phyloP scores from a whole-genome alignment of 2,329 filamentous ascomycete genomes.

The Fusarium aywerte region DNA sequence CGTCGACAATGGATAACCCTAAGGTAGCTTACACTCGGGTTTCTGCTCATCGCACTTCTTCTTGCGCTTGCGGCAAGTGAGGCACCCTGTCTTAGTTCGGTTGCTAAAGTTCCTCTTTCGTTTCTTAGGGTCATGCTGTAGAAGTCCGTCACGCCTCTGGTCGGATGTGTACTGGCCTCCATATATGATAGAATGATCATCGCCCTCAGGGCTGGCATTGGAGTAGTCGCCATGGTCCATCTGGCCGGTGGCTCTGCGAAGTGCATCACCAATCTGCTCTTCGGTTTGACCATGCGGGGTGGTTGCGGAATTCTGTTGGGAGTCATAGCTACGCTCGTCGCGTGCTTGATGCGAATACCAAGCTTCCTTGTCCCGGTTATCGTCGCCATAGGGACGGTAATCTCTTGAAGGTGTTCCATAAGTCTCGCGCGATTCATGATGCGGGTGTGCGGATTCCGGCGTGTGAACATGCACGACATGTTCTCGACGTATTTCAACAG shows the following conservation, averaged over 20 bases:
- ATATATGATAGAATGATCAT: slow-evolving; percentile 59
- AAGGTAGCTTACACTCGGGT: slow-evolving; percentile 79
- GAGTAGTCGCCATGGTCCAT: slow-evolving; percentile 62
- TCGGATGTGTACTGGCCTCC: slow-evolving; percentile 59
- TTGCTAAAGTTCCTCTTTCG: slow-evolving; percentile 89
- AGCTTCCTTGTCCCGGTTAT: slow-evolving; percentile 60
- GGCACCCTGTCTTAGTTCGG: slow-evolving; percentile 92
- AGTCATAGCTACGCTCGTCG: slow-evolving; percentile 61
- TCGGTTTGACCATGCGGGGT: slow-evolving; percentile 60
- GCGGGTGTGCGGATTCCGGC: slow-evolving; percentile 49
- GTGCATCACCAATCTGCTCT: slow-evolving; percentile 60
- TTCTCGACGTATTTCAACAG: slow-evolving; percentile 62
- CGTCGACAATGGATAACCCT: neutral
- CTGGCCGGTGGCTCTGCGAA: slow-evolving; percentile 58
- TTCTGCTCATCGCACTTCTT: slow-evolving; percentile 98
- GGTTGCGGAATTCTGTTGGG: slow-evolving; percentile 58
- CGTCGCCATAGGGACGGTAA: slow-evolving; percentile 58
- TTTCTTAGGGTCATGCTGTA: slow-evolving; percentile 73
- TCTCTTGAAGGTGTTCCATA: slow-evolving; percentile 59
- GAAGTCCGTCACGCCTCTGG: slow-evolving; percentile 59
- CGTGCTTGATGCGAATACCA: slow-evolving; percentile 62
- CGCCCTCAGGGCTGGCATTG: slow-evolving; percentile 65
- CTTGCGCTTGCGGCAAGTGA: slow-evolving; percentile 91
- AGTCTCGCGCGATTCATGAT: slow-evolving; percentile 55
- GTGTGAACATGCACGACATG: slow-evolving; percentile 49